A percentile compares a stretch with the other conserved stretches of the same genome.
Conservation (phyloP, 2,329 filamentous ascomycete genomes). For the Shiraia sp. region DNA sequence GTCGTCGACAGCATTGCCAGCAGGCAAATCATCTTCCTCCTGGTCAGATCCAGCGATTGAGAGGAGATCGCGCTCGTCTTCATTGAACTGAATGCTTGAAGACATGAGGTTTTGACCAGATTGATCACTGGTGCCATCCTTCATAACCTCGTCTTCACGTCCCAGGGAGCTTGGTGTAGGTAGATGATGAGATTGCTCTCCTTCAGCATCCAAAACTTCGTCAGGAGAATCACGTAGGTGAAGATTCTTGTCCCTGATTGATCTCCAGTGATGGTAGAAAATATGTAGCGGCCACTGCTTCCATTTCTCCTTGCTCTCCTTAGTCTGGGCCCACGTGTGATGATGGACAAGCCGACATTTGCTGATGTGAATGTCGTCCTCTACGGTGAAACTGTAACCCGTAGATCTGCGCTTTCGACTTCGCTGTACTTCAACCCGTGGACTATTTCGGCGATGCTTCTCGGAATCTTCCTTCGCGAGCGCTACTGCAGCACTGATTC, state of each 20-base stretch:
- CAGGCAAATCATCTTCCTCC: conserved; percentile 7
- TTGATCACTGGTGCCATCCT: neutral
- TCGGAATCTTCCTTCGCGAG: neutral
- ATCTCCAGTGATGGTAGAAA: conserved; percentile 20
- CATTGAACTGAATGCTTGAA: conserved; percentile 25
- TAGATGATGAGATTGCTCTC: conserved; percentile 18
- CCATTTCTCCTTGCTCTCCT: conserved; percentile 23
- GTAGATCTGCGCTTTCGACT: neutral
- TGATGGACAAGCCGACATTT: conserved; percentile 30
- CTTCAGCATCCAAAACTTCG: neutral
- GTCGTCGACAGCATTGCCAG: conserved; percentile 5
- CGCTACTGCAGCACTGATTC: neutral
- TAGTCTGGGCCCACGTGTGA: conserved; percentile 28
- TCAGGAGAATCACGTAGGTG: conserved; percentile 3
- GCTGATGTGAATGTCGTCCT: conserved; percentile 44
- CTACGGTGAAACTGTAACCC: conserved; percentile 32
- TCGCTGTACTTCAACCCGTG: conserved; percentile 15
- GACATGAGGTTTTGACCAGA: conserved; percentile 4
- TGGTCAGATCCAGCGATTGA: conserved; percentile 24
- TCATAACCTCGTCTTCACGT: conserved; percentile 10
- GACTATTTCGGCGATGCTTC: conserved; percentile 13
- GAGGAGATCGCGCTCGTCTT: conserved; percentile 33
- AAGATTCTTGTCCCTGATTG: conserved; percentile 13
- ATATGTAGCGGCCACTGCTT: conserved; percentile 15
- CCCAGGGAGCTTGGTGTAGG: conserved; percentile 35